phyloP scores from a whole-genome alignment of 1,139 yeast genomes.

The Yamadazyma friedrichii region DNA sequence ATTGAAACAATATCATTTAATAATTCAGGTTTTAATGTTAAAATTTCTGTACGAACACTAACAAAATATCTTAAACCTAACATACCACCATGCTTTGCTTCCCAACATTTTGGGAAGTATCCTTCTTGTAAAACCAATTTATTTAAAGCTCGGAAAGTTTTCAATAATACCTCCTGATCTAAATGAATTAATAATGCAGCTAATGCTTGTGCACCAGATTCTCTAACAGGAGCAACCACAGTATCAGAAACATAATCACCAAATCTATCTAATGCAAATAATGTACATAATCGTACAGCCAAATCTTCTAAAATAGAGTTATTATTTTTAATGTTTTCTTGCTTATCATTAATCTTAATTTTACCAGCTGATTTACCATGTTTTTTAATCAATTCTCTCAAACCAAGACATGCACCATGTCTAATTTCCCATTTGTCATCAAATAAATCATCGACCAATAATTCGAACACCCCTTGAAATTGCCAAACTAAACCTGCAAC shows the following conservation, averaged over 20 bases:
- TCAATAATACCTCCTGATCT: slow-evolving; percentile 48
- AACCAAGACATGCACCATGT: slow-evolving; percentile 93
- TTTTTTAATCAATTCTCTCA: slow-evolving; percentile 79
- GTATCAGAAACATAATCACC: slow-evolving; percentile 98
- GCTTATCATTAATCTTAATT: slow-evolving; percentile 57
- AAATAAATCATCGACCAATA: slow-evolving; percentile 75
- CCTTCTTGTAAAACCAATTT: slow-evolving; percentile 70
- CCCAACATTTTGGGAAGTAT: slow-evolving; percentile 61
- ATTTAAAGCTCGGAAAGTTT: slow-evolving; percentile 66
- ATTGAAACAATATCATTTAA: slow-evolving; percentile 74
- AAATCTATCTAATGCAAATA: slow-evolving; percentile 90
- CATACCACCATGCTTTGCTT: slow-evolving; percentile 98
- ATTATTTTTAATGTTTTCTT: slow-evolving; percentile 67
- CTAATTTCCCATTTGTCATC: slow-evolving; percentile 92
- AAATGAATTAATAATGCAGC: slow-evolving; percentile 85
- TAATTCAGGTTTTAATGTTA: slow-evolving; percentile 57
- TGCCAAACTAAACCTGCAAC: slow-evolving; percentile 89
- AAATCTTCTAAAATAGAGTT: slow-evolving; percentile 78
- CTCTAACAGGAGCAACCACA: slow-evolving; percentile 97
- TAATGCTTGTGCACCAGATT: slow-evolving; percentile 91
- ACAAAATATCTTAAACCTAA: slow-evolving; percentile 90
- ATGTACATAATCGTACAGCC: slow-evolving; percentile 79
- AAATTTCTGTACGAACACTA: slow-evolving; percentile 79
- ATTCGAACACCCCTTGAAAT: slow-evolving; percentile 93
- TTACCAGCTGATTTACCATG: slow-evolving; percentile 91